These are phyloP conservation scores for Scheffersomyces lignosus DNA, from an alignment of 805 yeast species.

Conservation along the genomic window DNA sequence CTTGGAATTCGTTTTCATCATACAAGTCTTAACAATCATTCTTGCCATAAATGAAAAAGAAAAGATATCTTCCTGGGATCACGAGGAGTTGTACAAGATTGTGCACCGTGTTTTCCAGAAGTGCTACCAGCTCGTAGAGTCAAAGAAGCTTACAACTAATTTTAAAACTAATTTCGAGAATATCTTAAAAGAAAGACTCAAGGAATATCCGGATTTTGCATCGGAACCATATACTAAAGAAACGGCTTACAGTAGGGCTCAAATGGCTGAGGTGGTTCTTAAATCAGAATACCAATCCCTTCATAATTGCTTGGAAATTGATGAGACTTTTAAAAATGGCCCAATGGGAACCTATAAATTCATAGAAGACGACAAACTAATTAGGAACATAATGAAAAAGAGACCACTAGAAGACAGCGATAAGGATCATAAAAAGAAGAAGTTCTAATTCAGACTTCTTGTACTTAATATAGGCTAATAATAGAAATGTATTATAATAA, in stretches of 20 bases:
- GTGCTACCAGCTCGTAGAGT: slow-evolving; percentile 59
- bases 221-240: slow-evolving; percentile 16
- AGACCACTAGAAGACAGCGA: slow-evolving; percentile 17
- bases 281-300: slow-evolving; percentile 57
- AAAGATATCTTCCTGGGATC: slow-evolving; percentile 15
- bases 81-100: slow-evolving; percentile 23
- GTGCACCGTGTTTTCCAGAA: slow-evolving; percentile 57
- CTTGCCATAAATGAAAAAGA: slow-evolving; percentile 22
- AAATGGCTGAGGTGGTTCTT: slow-evolving; percentile 57
- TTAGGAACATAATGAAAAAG: slow-evolving; percentile 60
- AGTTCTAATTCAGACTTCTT: slow-evolving; percentile 12
- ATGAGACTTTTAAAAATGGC: slow-evolving; percentile 20
- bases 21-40: slow-evolving; percentile 50
- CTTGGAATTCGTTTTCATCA: slow-evolving; percentile 56
- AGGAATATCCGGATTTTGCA: slow-evolving; percentile 48
- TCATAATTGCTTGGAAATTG: slow-evolving; percentile 34
- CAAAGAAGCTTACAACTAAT: slow-evolving; percentile 45
- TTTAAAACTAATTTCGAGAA: slow-evolving; percentile 28
- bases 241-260: slow-evolving; percentile 17
- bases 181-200: slow-evolving; percentile 36
- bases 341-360: slow-evolving; percentile 32
- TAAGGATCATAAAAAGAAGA: slow-evolving; percentile 22
- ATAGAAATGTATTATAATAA: background rate
- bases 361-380: slow-evolving; percentile 59
- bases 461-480: too few relatives aligned